These are phyloP conservation scores for Meredithiella fracta DNA, from an alignment of 2,329 filamentous ascomycete genomes.

Conservation along the genomic window DNA sequence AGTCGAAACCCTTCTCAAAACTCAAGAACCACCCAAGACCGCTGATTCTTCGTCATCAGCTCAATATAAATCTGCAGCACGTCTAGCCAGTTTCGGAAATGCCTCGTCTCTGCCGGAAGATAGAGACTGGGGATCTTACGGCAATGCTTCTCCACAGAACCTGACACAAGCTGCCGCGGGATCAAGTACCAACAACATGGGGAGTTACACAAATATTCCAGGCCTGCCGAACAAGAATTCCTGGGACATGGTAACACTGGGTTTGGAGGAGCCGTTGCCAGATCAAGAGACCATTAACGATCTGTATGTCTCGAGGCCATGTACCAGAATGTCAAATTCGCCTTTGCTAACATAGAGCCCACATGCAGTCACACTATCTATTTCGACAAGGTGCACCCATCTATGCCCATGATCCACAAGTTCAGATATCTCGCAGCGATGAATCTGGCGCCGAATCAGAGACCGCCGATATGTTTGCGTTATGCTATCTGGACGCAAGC, in stretches of 20 bases:
- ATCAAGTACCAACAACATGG: constrained; percentile 1
- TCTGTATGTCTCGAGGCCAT: constrained; percentile 33
- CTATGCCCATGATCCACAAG: constrained; percentile 75
- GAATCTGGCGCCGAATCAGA: constrained; percentile 71
- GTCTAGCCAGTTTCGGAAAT: background rate
- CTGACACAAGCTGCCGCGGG: background rate
- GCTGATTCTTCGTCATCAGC: background rate
- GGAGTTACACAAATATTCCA: background rate
- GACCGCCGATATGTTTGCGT: constrained; percentile 72
- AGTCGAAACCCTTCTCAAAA: constrained; percentile 81
- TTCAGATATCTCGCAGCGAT: constrained; percentile 76
- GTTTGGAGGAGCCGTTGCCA: constrained; percentile 42
- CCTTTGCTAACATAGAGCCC: background rate
- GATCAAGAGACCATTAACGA: constrained; percentile 58
- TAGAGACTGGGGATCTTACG: constrained; percentile 30
- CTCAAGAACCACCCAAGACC: constrained; percentile 38
- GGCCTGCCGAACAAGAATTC: background rate
- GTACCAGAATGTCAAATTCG: background rate
- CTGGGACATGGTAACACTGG: constrained; percentile 59
- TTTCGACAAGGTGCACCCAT: constrained; percentile 80
- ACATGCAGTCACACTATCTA: constrained; percentile 55
- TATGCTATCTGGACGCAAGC: constrained; percentile 96
- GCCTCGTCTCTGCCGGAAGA: background rate
- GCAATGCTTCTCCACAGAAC: constrained; percentile 10
- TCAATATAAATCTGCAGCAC: background rate